Base-by-base conservation (phyloP, 2,329 filamentous ascomycete species). In the Arachnopeziza araneosa region DNA sequence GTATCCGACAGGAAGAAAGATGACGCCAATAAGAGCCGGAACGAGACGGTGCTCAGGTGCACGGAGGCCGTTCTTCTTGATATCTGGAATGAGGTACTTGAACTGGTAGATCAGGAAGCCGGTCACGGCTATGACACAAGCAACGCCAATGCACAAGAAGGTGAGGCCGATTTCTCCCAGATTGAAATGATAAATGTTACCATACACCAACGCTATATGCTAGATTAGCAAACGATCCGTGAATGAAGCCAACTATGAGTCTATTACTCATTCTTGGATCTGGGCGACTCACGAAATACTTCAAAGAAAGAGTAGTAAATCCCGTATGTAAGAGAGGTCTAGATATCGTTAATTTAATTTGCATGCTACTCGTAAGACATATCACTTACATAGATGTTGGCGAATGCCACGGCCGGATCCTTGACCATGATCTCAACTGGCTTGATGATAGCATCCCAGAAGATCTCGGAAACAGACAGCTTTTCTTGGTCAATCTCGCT, bases 251-350 rank as follows among this genome's bases (percentile, higher is more conserved):
- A n/a, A n/a, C n/a, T n/a, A n/a, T n/a, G n/a, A n/a, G n/a, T n/a
- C n/a, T n/a, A n/a, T n/a, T n/a, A n/a, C n/a, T n/a, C n/a, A n/a
- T n/a, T n/a, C n/a, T n/a, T n/a, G n/a, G n/a, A n/a, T n/a, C n/a
- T n/a, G n/a, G n/a, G n/a, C n/a, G n/a, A n/a, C n/a, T n/a, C n/a
- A n/a, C n/a, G 26, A 9, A 30, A 30, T 9, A 30, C 26, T 9
- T 30, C 26, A 68, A 88, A 88, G 75, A 80, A 88, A 55, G 78
- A 79, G 67, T 83, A 84, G 72, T 83, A 82, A 67, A 83, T 83
- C 54, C 78, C 82, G 71, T 86, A 88, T 64, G 83, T 79, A 63
- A 88, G 78, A 55, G 79, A 80, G 26, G 59, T 63, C 58, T 63
- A 21, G 49, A 5, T 53, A 12, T 53, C 24, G 52, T 63, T 26